A percentile compares a stretch with the other conserved stretches of the same genome.
Conservation (phyloP, 179 eudicot species). For the Gypsophila paniculata region DNA sequence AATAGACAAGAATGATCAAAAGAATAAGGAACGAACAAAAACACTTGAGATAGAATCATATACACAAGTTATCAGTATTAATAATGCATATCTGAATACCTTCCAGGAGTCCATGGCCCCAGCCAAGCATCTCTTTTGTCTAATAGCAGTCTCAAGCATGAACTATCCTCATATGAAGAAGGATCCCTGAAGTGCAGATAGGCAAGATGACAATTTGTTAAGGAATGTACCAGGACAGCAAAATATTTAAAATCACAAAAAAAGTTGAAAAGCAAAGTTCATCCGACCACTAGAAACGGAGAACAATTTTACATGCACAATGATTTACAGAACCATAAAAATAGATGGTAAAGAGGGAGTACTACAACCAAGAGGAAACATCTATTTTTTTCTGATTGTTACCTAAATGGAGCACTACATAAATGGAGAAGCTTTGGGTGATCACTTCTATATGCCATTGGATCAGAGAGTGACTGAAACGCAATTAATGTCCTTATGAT, state of each 20-base stretch:
- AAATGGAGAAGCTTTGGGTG: constrained; percentile 76
- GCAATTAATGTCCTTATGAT: constrained; percentile 64
- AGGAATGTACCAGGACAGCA: neutral
- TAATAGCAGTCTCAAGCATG: constrained; percentile 83
- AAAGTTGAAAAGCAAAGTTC: neutral
- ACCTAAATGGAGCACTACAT: constrained; percentile 89
- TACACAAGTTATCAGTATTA: constrained; percentile 6
- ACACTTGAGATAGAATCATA: neutral
- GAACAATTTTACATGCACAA: constrained; percentile 2
- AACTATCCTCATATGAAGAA: constrained; percentile 84
- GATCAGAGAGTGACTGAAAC: constrained; percentile 86
- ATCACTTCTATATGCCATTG: constrained; percentile 68
- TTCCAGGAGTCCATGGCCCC: constrained; percentile 99
- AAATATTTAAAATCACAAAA: neutral
- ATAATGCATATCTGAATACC: constrained; percentile 43
- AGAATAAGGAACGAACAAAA: constrained; percentile 8
- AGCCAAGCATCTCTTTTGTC: constrained; percentile 96
- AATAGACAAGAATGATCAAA: constrained; percentile 1
- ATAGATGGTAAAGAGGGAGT: neutral
- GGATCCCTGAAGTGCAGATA: constrained; percentile 53
- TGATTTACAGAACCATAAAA: constrained; percentile 7
- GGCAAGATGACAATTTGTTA: constrained; percentile 15
- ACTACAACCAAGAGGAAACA: constrained; percentile 16
- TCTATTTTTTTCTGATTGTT: constrained; percentile 7
- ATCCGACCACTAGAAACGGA: neutral